Base-by-base conservation (phyloP, 1,284 basidiomycete species). In the Pascua guehoae region DNA sequence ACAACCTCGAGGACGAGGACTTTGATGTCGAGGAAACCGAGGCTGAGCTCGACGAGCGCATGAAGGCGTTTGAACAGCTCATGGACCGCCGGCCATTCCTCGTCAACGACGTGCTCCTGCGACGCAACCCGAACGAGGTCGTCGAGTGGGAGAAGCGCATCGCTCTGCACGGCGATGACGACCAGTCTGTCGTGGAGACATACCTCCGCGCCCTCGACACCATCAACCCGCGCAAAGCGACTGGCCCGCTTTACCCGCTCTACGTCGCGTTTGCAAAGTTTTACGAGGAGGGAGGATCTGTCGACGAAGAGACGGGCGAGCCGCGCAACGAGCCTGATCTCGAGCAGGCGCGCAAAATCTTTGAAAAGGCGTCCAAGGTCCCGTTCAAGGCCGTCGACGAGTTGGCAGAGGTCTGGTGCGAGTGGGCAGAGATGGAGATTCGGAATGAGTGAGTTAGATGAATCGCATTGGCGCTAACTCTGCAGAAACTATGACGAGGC, bases 71-170 rank as follows among this genome's bases (percentile, higher is more conserved):
- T 69, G 95, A 98, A 75, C 87, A 87, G 54, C 78, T 98, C 62
- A 96, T 97, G 85, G 96, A 98, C 73, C 83, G 94, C 44, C 79
- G 96, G 66, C 96, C 93, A 3, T 98, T 98, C 83, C 81, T 98
- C 58, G 87, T 97, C 53, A 99, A 98, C 72, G 94, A 98, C 66
- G 96, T 98, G 3, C 78, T 98, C 37, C 78, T 98, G 32, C 82
- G 96, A 56, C 81, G 96, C 66, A 99, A 99, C 80, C 91, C 92
- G 0, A 91, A 98, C 70, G 96, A 99, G 68, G 95, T 98, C 0
- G 93, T 96, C 68, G 96, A 99, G 74, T 99, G 96, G 96, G 95
- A 98, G 79, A 98, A 98, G 79, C 82, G 94, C 11, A 85, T 98
- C n/a, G 91, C 91, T 4, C 78, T 98, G 43, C 93, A 87, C 83